Base-by-base conservation (phyloP, 768 basidiomycete species). In the Gyrodon lividus region DNA sequence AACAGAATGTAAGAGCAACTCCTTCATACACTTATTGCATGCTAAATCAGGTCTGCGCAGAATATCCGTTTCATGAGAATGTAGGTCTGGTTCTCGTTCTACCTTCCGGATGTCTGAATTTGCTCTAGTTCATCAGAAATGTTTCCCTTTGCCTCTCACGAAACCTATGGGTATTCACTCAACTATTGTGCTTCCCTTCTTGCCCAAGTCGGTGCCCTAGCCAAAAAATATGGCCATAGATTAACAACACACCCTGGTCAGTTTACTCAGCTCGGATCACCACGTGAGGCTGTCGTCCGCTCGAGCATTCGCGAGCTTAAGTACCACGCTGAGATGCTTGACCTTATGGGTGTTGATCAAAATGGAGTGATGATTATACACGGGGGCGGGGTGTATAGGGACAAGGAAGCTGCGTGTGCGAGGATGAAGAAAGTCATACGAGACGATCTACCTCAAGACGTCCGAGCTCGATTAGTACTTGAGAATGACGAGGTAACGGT, bases 121-220 rank as follows among this genome's bases (percentile, higher is more conserved):
- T 31, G 20, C n/a, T 22, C 3, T 39, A 68, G 68, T 5, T 94
- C 92, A 0, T 92, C 91, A 7, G 90, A 93, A 57, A 86, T 97
- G 81, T 96, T 97, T 69, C 93, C 94, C 1, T 97, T 87, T 60
- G 92, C 93, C 0, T 89, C 88, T 1, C 95, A 98, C 58, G 75
- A 71, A 16, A 76, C 75, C 17, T 81, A 92, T 60, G 92, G 92
- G 0, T 97, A 98, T 67, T 78, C 83, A 14, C 77, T 98, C 22
- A 78, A 81, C 7, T 94, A 89, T 52, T 92, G 89, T 6, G 74
- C 79, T 5, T 50, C 71, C 3, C 70, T 80, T 20, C 72, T 85
- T 5, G 74, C 76, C 2, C 61, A 74, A 60, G 84, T 81, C 20
- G 91, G 89, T 2, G 75, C 72, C 6, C 74, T 90, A 20, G 89